These are phyloP conservation scores for Filosporella fistucella DNA, from an alignment of 495 filamentous ascomycete genomes.

Conservation along the genomic window DNA sequence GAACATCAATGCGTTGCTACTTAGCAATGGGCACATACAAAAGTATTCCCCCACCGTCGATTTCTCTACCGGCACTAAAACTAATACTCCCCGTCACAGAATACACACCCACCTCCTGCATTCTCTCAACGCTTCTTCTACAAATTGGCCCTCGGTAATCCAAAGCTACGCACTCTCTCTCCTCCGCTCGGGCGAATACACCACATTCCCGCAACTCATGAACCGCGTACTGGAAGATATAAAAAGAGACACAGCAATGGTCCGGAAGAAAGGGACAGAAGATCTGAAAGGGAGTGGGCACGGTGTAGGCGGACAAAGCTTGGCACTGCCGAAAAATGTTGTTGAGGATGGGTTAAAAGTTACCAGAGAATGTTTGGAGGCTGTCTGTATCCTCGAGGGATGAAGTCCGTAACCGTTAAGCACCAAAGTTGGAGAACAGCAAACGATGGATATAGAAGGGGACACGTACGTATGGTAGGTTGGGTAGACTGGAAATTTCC, in stretches of 20 bases:
- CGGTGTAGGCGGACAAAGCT: conserved; percentile 21
- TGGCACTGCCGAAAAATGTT: conserved; percentile 44
- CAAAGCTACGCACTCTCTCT: conserved; percentile 42
- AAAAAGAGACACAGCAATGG: conserved; percentile 34
- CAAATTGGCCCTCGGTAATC: conserved; percentile 52
- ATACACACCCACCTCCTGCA: conserved; percentile 54
- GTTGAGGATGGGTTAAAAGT: conserved; percentile 48
- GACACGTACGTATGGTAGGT: too few relatives aligned
- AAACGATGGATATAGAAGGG: too few relatives aligned
- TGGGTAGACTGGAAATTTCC: too few relatives aligned
- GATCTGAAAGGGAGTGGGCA: background rate
- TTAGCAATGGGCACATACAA: conserved; percentile 42
- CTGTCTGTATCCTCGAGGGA: conserved; percentile 34
- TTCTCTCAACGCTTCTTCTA: conserved; percentile 40
- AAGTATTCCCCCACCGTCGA: conserved; percentile 31
- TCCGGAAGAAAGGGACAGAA: conserved; percentile 9
- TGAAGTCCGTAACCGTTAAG: background rate
- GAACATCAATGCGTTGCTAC: conserved; percentile 43
- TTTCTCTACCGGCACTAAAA: background rate
- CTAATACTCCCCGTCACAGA: conserved; percentile 25
- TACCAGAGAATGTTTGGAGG: conserved; percentile 44
- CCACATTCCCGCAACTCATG: conserved; percentile 47
- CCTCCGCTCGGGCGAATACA: conserved; percentile 46
- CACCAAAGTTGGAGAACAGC: too few relatives aligned
- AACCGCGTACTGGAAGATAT: conserved; percentile 49